phyloP scores from a whole-genome alignment of 2,329 filamentous ascomycete genomes.

The Botryotinia globosa region DNA sequence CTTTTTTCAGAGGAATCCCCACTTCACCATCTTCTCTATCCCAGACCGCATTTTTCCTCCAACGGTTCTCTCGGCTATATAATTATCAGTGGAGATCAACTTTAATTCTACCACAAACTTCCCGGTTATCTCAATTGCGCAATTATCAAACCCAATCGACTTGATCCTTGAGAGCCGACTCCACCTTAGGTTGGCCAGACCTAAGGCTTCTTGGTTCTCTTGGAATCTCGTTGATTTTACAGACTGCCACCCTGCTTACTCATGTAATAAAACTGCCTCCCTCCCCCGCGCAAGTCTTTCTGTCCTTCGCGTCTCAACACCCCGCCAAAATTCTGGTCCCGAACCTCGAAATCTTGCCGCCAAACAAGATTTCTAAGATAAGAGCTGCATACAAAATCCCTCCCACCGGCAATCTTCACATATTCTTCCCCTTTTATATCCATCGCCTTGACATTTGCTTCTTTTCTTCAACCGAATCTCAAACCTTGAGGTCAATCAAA shows the following conservation, averaged over 20 bases:
- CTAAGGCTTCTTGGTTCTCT: not conserved
- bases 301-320: not conserved
- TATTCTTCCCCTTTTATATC: not conserved
- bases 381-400: not conserved
- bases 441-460: not conserved
- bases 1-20: not conserved
- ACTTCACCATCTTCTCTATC: not conserved
- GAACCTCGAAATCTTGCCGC: not conserved
- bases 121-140: not conserved
- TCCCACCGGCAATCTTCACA: not conserved
- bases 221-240: not conserved
- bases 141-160: not conserved
- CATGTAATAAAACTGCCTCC: too few species aligned
- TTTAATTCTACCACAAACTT: not conserved
- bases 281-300: not conserved
- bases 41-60: not conserved
- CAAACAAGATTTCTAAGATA: not conserved
- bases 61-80: too few species aligned
- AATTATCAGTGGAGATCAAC: too few species aligned
- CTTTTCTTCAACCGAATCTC: not conserved
- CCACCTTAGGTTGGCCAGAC: conserved; percentile 7
- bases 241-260: not conserved
- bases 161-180: not conserved
- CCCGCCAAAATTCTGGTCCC: too few species aligned
- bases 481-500: not conserved